A percentile compares a stretch with the other conserved stretches of the same genome.
Conservation (phyloP, 495 filamentous ascomycete species). For the Xylaria intraflava region DNA sequence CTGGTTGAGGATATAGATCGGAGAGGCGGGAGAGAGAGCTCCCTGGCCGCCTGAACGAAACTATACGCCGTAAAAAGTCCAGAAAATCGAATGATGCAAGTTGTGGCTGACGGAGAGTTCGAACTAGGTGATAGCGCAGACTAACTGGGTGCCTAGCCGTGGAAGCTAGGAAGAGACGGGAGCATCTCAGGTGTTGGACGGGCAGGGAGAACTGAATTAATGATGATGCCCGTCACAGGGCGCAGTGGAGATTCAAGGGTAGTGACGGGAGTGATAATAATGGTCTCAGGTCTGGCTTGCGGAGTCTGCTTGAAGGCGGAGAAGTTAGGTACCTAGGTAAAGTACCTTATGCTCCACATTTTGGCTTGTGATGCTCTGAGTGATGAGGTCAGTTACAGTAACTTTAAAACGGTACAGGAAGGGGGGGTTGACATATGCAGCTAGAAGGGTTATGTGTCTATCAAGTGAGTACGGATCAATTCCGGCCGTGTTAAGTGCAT, state of each 20-base stretch:
- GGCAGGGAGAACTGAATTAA: conserved; percentile 8
- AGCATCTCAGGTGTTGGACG: conserved; percentile 1
- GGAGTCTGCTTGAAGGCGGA: background rate
- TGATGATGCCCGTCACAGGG: conserved; percentile 5
- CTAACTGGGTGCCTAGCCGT: background rate
- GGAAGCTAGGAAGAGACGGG: background rate
- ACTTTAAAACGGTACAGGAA: too few relatives aligned
- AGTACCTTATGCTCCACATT: background rate
- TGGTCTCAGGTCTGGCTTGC: background rate
- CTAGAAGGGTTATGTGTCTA: too few relatives aligned
- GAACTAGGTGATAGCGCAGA: background rate
- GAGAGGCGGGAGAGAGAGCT: background rate
- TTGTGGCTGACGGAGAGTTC: background rate
- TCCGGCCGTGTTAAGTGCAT: too few relatives aligned
- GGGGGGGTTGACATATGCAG: too few relatives aligned
- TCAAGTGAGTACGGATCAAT: too few relatives aligned
- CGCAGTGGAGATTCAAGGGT: background rate
- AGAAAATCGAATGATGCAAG: background rate
- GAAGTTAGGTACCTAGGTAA: background rate
- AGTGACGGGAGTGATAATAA: background rate
- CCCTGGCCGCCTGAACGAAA: background rate
- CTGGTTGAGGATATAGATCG: background rate
- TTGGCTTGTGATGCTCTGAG: too few relatives aligned
- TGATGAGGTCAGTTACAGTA: too few relatives aligned
- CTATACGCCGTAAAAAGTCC: background rate